Evolutionary conservation across 2,329 filamentous ascomycete species (phyloP).

Genomic region (Diaporthe sp.): DNA sequence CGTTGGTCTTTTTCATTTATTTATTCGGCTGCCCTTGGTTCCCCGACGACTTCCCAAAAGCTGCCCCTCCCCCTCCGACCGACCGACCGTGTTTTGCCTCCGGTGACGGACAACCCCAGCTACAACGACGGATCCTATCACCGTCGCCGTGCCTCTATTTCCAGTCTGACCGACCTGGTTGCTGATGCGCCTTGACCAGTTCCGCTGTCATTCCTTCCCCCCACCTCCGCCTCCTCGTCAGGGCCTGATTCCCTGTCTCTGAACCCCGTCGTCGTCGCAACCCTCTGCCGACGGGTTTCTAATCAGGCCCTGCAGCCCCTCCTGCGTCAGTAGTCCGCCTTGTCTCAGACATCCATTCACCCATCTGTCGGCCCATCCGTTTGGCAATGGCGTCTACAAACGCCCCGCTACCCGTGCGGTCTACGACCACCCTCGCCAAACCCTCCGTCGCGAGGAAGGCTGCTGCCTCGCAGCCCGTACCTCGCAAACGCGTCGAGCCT

Average conservation of each 20-base stretch:
- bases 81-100: slow-evolving; percentile 20
- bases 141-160: slow-evolving; percentile 5
- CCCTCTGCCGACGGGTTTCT: slow-evolving; percentile 29
- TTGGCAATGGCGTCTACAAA: slow-evolving; percentile 38
- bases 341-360: slow-evolving; percentile 13
- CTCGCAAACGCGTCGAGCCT: slow-evolving; percentile 38
- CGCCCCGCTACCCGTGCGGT: not conserved
- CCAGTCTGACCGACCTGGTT: slow-evolving; percentile 4
- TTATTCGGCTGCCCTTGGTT: not conserved
- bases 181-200: slow-evolving; percentile 2
- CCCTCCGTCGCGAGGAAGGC: not conserved
- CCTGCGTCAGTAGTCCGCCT: slow-evolving; percentile 22
- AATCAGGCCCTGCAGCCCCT: slow-evolving; percentile 32
- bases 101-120: slow-evolving; percentile 31
- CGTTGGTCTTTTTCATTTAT: not conserved
- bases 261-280: slow-evolving; percentile 31
- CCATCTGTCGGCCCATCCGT: slow-evolving; percentile 7
- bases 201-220: slow-evolving; percentile 29
- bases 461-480: slow-evolving; percentile 28
- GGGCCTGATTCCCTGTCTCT: slow-evolving; percentile 22
- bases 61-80: slow-evolving; percentile 14
- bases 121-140: not conserved
- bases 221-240: slow-evolving; percentile 30
- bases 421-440: slow-evolving; percentile 20
- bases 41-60: slow-evolving; percentile 12